Conservation (phyloP, 2,329 filamentous ascomycete genomes). For the Botrytis hyacinthi region DNA sequence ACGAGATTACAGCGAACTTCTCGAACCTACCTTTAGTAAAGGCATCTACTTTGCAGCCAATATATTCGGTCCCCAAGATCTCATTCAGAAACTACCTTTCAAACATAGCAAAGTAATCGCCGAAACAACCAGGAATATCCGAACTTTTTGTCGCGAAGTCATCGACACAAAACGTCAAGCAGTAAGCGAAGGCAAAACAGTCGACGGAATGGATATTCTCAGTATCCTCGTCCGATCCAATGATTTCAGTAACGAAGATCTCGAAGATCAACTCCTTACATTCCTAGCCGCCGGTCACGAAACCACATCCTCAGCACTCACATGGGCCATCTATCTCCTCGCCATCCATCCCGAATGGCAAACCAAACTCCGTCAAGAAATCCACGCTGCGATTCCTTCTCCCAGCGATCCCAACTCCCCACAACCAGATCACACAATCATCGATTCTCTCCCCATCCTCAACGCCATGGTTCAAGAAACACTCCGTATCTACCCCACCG, state of each 20-base stretch:
- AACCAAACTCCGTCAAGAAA: constrained; percentile 57
- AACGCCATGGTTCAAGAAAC: constrained; percentile 66
- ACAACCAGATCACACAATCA: constrained; percentile 44
- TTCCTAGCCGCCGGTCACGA: constrained; percentile 80
- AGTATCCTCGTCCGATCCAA: constrained; percentile 74
- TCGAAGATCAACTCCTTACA: constrained; percentile 84
- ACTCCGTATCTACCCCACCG: constrained; percentile 64
- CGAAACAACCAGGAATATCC: constrained; percentile 55
- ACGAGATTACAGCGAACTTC: constrained; percentile 53
- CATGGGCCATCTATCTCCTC: constrained; percentile 59
- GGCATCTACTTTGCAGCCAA: constrained; percentile 55
- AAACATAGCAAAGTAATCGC: constrained; percentile 64
- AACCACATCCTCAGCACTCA: constrained; percentile 71
- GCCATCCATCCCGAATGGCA: constrained; percentile 58
- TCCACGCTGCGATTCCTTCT: constrained; percentile 47
- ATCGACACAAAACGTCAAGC: constrained; percentile 64
- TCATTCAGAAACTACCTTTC: constrained; percentile 63
- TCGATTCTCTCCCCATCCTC: constrained; percentile 66
- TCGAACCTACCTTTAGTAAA: constrained; percentile 51
- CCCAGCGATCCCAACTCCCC: constrained; percentile 21
- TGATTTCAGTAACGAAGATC: constrained; percentile 70
- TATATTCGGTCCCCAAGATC: constrained; percentile 58
- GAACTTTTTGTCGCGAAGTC: constrained; percentile 63
- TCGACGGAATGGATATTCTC: constrained; percentile 63
- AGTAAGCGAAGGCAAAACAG: constrained; percentile 39